Base-by-base conservation (phyloP, 2,329 filamentous ascomycete species). In the Rutstroemia sp. region DNA sequence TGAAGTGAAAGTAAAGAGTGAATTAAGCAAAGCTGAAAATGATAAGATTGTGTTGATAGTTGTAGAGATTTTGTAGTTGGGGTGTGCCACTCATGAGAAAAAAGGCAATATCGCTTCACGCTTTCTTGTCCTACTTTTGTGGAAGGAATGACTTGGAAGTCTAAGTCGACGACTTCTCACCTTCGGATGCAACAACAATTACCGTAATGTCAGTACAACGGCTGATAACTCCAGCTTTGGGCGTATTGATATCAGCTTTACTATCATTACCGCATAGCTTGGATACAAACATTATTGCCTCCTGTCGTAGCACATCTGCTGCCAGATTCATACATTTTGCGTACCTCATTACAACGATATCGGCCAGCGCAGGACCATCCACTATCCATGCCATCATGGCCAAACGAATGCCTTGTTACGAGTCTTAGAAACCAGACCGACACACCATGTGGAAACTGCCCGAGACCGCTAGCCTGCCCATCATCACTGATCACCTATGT, bases 351-450 rank as follows among this genome's bases (percentile, higher is more conserved):
- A 70, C 71, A 27, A 69, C 63, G 30, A 73, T 62, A 17, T 62
- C 59, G 39, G 69, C 63, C 0, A 69, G 68, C 2, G 66, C 68
- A 6, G 59, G 64, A 0, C 71, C 73, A 8, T 74, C 64, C 60
- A 79, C 76, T 1, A 78, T 74, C 76, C 76, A 80, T 25, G 67
- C 62, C 23, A 79, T 72, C 57, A 81, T 68, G 6, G 76, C 74
- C 61, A 73, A 69, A 14, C 23, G 4, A 23, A 77, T 74, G 62
- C 79, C 78, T 58, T 75, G 69, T 38, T 72, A 65, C 2, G 70
- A 64, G n/a, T 71, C 65, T 58, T 61, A 69, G 72, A 60, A 78
- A 71, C 59, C 73, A 71, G 3, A n/a, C n/a, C n/a, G n/a, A 75
- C 70, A 42, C 75, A 72, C n/a, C 71, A 68, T 54, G 25, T n/a